Evolutionary conservation across 257 asterid species (phyloP).

Genomic region (Apocynum venetum): DNA sequence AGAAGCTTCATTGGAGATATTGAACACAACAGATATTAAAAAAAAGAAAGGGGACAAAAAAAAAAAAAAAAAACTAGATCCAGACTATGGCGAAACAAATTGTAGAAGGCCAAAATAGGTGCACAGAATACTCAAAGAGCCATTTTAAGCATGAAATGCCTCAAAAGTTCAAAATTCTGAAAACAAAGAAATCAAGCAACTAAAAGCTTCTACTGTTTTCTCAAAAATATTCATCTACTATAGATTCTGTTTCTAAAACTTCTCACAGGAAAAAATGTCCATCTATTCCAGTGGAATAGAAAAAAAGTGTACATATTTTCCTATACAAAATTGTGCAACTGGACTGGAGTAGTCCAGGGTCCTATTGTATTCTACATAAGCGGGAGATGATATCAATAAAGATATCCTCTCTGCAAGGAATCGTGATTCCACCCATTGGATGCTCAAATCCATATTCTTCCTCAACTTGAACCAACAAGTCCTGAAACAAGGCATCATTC

Average conservation of each 20-base stretch:
- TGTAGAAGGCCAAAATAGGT: background rate
- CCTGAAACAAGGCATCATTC: background rate
- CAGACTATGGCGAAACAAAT: background rate
- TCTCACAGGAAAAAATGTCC: background rate
- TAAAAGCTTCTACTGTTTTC: background rate
- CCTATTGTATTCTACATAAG: background rate
- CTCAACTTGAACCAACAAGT: background rate
- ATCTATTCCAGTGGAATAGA: background rate
- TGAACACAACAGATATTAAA: background rate
- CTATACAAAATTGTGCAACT: constrained; percentile 5
- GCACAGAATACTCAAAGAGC: background rate
- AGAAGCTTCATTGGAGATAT: background rate
- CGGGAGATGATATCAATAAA: background rate
- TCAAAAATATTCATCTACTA: background rate
- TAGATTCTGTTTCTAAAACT: background rate
- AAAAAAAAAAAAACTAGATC: too few relatives aligned
- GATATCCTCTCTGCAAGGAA: constrained; percentile 1
- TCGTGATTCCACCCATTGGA: constrained; percentile 1
- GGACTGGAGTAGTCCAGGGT: background rate
- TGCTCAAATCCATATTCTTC: constrained; percentile 15
- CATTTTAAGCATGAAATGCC: background rate
- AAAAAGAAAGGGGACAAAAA: too few relatives aligned
- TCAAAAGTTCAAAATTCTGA: too few relatives aligned
- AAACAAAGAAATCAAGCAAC: background rate
- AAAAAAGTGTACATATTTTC: background rate